Evolutionary conservation across 2,329 filamentous ascomycete species (phyloP), one percentile per base, ranked within the genome.

Genomic region (Pseudogymnoascus destructans): DNA sequence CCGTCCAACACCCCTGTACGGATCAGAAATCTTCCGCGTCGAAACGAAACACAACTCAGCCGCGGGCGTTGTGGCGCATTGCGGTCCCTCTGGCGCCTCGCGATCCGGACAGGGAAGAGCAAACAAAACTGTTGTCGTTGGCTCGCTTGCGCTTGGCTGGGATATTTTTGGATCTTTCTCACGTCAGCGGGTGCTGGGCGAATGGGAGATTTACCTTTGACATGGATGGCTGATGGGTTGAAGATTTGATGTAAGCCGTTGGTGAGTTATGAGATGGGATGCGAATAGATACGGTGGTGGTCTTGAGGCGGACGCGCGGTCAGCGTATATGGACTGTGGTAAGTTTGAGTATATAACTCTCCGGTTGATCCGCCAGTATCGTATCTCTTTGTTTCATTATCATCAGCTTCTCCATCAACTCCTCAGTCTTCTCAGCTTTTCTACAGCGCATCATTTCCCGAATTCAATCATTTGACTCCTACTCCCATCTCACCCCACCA

Each of bases 401-500:
- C 42, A 49, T 49, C 42, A 49, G 42, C 23, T 27, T 27, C 42
- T 49, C 11, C 23, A 5, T 49, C n/a, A 8, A 49, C 27, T 49
- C 42, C 40, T 49, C 42, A 49, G 42, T 17, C 42, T 15, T 49
- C 42, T 17, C 42, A 49, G 42, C n/a, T 11, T 49, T 27, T 27
- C 13, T 49, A 49, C 23, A 15, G 23, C 42, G n/a, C 42, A 27
- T 17, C n/a, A 49, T 59, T 58, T 54, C 58, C 57, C 56, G 36
- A 2, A 35, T 40, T 56, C 42, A 21, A 56, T 30, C 49, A 36
- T 32, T 61, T 57, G 38, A 42, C 6, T 42, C 17, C 15, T 49
- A 27, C 15, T 54, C 10, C 7, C 9, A 13, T 33, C 40, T 32
- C 38, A 21, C 33, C 23, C n/a, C 19, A 27, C 52, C 30, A 40